A percentile compares a stretch with the other conserved stretches of the same genome.
Conservation (phyloP, 495 filamentous ascomycete species). For the Aspergillus hancockii region DNA sequence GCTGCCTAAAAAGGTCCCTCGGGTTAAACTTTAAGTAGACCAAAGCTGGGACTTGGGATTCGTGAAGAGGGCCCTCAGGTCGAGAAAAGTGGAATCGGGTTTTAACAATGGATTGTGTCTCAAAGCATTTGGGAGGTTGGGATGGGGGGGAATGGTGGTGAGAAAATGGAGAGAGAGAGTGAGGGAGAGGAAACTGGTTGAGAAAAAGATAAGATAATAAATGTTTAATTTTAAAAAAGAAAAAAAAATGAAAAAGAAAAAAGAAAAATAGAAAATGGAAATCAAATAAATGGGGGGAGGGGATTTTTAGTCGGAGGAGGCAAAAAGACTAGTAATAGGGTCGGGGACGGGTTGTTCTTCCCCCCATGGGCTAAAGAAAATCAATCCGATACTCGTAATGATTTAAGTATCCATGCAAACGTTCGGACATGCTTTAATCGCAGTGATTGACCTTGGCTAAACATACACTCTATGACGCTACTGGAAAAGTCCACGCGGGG, state of each 20-base stretch:
- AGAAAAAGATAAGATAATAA: constrained; percentile 3
- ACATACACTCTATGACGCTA: constrained; percentile 5
- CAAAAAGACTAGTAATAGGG: neutral
- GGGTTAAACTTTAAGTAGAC: constrained; percentile 17
- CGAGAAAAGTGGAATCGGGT: neutral
- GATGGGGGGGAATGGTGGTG: neutral
- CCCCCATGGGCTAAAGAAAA: neutral
- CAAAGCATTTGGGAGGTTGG: neutral
- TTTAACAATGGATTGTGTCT: neutral
- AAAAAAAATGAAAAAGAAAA: neutral
- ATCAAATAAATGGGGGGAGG: neutral
- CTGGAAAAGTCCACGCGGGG: constrained; percentile 23
- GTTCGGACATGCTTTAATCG: neutral
- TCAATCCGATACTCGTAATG: neutral
- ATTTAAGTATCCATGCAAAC: neutral
- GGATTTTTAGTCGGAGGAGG: neutral
- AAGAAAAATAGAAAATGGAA: neutral
- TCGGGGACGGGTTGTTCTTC: constrained; percentile 1
- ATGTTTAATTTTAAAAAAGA: too few relatives aligned
- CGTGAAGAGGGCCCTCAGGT: constrained; percentile 1
- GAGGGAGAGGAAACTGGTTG: neutral
- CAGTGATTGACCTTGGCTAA: neutral
- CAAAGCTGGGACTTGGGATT: constrained; percentile 12
- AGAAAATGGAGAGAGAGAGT: neutral
- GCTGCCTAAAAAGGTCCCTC: constrained; percentile 8